phyloP scores from a whole-genome alignment of 495 filamentous ascomycete genomes.

The Podospora anserina region DNA sequence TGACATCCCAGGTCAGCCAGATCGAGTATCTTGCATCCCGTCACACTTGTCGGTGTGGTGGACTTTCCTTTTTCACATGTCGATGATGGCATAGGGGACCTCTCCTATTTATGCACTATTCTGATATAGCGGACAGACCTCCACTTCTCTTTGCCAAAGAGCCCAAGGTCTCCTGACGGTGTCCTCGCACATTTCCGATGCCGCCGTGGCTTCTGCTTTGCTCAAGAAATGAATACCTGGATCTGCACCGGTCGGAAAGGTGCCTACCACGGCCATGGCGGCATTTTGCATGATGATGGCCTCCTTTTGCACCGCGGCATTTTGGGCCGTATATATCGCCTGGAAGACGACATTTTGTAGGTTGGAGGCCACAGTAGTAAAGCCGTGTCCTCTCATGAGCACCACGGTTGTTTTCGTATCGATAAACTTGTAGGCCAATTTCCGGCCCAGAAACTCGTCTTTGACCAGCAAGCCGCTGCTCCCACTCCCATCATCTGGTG shows the following conservation, averaged over 20 bases:
- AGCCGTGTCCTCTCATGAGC: conserved; percentile 51
- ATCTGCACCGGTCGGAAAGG: not conserved
- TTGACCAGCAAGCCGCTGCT: conserved; percentile 45
- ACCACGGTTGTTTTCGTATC: conserved; percentile 35
- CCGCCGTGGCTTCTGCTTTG: conserved; percentile 26
- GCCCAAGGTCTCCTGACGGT: conserved; percentile 38
- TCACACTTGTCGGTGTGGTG: not conserved
- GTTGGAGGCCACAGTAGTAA: conserved; percentile 37
- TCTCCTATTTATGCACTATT: conserved; percentile 2
- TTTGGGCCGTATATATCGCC: conserved; percentile 47
- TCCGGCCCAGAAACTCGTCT: conserved; percentile 30
- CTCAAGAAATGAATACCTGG: conserved; percentile 27
- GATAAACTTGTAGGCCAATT: conserved; percentile 28
- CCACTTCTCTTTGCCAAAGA: conserved; percentile 44
- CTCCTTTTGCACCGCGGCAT: conserved; percentile 41
- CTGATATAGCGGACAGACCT: conserved; percentile 17
- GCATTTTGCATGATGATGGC: conserved; percentile 26
- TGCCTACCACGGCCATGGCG: conserved; percentile 7
- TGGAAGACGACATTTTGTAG: conserved; percentile 43
- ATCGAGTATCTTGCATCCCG: not conserved
- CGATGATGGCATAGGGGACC: not conserved
- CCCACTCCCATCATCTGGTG: not conserved
- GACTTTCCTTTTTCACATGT: not conserved
- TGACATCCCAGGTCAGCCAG: not conserved
- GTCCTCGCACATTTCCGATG: conserved; percentile 24